A percentile compares a stretch with the other conserved stretches of the same genome.
Conservation (phyloP, 352 stramenopile species). For the Phytophthora megakarya region DNA sequence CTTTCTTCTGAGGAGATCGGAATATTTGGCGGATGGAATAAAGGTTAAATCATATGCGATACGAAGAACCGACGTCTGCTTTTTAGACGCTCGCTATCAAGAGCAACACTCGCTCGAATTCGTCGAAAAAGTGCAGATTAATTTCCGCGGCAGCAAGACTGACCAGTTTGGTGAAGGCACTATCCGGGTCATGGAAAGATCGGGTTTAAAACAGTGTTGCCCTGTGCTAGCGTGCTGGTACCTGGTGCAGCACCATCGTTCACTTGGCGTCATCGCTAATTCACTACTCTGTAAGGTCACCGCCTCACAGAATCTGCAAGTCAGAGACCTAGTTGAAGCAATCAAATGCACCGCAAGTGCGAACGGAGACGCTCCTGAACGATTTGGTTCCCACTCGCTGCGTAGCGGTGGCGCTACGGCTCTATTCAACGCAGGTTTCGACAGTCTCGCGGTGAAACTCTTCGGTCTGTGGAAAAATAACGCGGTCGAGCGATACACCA, state of each 20-base stretch:
- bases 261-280: background rate
- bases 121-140: background rate
- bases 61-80: background rate
- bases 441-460: constrained; percentile 9
- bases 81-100: background rate
- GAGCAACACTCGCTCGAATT: background rate
- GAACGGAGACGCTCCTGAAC: background rate
- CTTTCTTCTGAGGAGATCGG: background rate
- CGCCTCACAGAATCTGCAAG: background rate
- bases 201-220: background rate
- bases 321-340: background rate
- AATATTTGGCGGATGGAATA: background rate
- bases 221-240: background rate
- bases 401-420: constrained; percentile 1
- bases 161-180: constrained; percentile 9
- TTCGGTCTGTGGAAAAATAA: constrained; percentile 13
- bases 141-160: constrained; percentile 6
- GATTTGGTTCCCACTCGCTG: constrained; percentile 5
- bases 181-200: background rate
- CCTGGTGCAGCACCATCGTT: background rate
- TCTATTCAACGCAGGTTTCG: constrained; percentile 11
- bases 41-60: background rate
- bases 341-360: background rate
- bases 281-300: background rate
- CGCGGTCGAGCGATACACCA: constrained; percentile 1